A percentile compares a stretch with the other conserved stretches of the same genome.
Conservation (phyloP, 768 basidiomycete genomes). For the Kwoniella mangroviensis region DNA sequence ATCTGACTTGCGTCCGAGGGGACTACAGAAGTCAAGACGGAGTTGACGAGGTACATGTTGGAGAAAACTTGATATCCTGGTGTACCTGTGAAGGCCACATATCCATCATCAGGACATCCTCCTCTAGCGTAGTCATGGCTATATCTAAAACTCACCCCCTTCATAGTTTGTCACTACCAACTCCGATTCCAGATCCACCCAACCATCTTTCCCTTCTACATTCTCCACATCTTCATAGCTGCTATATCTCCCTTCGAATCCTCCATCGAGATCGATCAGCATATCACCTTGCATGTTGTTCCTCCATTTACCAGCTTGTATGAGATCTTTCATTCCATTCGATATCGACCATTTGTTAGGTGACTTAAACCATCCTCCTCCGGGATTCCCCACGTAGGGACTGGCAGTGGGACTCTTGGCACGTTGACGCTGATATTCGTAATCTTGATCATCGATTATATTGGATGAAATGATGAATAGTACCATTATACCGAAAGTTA, state of each 20-base stretch:
- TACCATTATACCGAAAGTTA: neutral
- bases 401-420: neutral
- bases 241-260: neutral
- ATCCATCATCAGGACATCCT: too few species aligned
- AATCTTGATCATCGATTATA: neutral
- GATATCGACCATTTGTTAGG: neutral
- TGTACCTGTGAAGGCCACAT: conserved; percentile 18
- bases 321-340: too few species aligned
- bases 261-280: neutral
- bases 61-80: conserved; percentile 42
- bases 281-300: too few species aligned
- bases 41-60: conserved; percentile 36
- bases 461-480: neutral
- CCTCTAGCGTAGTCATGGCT: too few species aligned
- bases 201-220: conserved; percentile 24
- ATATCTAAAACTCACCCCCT: conserved; percentile 31
- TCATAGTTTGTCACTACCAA: conserved; percentile 32
- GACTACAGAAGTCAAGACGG: conserved; percentile 24
- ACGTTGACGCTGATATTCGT: neutral
- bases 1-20: conserved; percentile 14
- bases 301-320: neutral
- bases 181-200: conserved; percentile 35
- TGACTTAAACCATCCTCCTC: neutral
- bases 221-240: neutral
- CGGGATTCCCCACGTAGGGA: neutral